Conservation (phyloP, 2,329 filamentous ascomycete genomes). For the Penicillium freii region DNA sequence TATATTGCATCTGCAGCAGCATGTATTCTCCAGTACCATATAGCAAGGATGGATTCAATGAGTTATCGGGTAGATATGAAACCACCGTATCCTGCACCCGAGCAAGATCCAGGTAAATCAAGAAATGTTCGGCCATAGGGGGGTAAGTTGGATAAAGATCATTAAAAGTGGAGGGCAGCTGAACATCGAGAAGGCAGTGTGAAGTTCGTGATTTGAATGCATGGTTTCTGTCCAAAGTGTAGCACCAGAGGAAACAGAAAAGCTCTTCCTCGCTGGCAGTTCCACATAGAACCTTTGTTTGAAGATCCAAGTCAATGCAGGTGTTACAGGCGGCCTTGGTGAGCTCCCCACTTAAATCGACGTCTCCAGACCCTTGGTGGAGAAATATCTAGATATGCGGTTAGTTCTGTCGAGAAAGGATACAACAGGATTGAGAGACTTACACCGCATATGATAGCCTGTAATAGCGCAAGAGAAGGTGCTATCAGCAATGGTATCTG, state of each 20-base stretch:
- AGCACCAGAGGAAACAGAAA: conserved; percentile 27
- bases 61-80: conserved; percentile 9
- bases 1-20: conserved; percentile 14
- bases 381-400: conserved; percentile 15
- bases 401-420: not conserved
- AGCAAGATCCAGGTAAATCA: conserved; percentile 20
- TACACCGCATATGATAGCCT: conserved; percentile 12
- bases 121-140: conserved; percentile 12
- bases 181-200: conserved; percentile 8
- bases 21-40: conserved; percentile 1
- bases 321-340: conserved; percentile 21
- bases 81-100: conserved; percentile 20
- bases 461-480: conserved; percentile 16
- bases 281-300: not conserved
- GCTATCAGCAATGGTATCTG: conserved; percentile 15
- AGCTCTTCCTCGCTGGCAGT: conserved; percentile 16
- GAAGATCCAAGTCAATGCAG: conserved; percentile 19
- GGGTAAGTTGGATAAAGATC: conserved; percentile 1
- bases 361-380: conserved; percentile 23
- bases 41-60: not conserved
- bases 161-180: not conserved
- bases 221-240: conserved; percentile 24
- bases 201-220: conserved; percentile 19
- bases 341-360: conserved; percentile 16
- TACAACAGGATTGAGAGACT: not conserved